These are phyloP conservation scores for Geosmithia putterillii DNA, from an alignment of 2,329 filamentous ascomycete species.

Conservation along the genomic window DNA sequence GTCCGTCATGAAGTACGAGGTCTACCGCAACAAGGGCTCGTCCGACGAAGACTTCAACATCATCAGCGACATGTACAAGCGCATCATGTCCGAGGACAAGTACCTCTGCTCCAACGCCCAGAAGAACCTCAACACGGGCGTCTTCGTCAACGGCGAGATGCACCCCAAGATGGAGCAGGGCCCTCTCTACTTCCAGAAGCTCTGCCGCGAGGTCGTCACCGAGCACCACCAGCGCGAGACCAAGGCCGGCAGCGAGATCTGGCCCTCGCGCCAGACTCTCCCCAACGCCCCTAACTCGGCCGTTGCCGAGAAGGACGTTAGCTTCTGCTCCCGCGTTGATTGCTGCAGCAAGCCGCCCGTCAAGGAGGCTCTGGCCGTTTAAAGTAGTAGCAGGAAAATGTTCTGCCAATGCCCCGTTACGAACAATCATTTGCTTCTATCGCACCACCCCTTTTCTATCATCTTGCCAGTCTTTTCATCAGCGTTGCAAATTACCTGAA, in stretches of 20 bases:
- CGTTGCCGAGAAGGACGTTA: slow-evolving; percentile 13
- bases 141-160: slow-evolving; percentile 51
- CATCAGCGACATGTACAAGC: slow-evolving; percentile 48
- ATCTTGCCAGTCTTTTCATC: not conserved
- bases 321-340: slow-evolving; percentile 21
- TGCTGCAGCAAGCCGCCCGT: slow-evolving; percentile 12
- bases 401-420: not conserved
- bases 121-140: slow-evolving; percentile 46
- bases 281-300: slow-evolving; percentile 11
- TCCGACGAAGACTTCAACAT: slow-evolving; percentile 44
- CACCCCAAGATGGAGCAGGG: slow-evolving; percentile 50
- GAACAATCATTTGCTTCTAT: not conserved
- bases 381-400: slow-evolving; percentile 4
- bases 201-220: slow-evolving; percentile 32
- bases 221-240: slow-evolving; percentile 34
- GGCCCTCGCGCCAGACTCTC: slow-evolving; percentile 13
- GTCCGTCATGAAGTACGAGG: slow-evolving; percentile 48
- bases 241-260: slow-evolving; percentile 14
- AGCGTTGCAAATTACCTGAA: not conserved
- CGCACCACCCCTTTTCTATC: not conserved
- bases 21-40: slow-evolving; percentile 48
- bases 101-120: slow-evolving; percentile 46
- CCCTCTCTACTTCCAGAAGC: slow-evolving; percentile 42
- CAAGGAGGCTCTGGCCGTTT: slow-evolving; percentile 12
- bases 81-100: slow-evolving; percentile 54